Percentiles rank a stretch among this genome's conserved stretches.
Evolutionary conservation across 345 rosid genomes (phyloP).

Genomic region (Orychophragmus violaceus): DNA sequence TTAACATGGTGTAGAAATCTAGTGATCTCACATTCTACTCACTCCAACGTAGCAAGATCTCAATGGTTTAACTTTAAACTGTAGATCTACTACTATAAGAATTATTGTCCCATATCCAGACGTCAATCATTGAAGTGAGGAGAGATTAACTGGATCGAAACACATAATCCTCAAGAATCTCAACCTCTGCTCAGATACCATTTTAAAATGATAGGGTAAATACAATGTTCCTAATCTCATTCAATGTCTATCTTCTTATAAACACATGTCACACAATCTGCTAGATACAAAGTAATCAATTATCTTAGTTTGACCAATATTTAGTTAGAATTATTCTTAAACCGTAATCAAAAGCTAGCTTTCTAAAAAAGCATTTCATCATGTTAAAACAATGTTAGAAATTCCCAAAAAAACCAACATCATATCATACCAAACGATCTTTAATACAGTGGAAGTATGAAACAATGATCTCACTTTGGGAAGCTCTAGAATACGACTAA

Average conservation of each 20-base stretch:
- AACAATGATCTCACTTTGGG: background rate
- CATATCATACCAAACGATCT: slow-evolving; percentile 21
- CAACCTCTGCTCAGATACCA: background rate
- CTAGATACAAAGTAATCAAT: background rate
- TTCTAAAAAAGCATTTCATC: background rate
- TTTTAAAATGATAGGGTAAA: background rate
- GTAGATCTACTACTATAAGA: background rate
- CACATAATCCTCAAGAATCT: background rate
- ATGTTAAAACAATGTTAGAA: background rate
- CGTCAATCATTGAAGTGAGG: background rate
- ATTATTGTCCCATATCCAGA: background rate
- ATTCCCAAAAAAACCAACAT: slow-evolving; percentile 1
- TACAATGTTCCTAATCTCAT: background rate
- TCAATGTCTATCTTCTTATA: background rate
- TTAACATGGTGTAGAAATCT: background rate
- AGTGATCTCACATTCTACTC: background rate
- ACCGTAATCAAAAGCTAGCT: background rate
- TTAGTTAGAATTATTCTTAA: background rate
- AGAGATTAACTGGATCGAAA: background rate
- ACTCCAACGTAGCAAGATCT: background rate
- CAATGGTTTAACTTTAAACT: too few relatives aligned
- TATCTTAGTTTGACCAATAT: background rate
- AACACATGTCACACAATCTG: background rate
- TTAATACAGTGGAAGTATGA: background rate
- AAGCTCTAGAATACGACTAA: background rate